A percentile compares a stretch with the other conserved stretches of the same genome.
Evolutionary conservation across 768 basidiomycete genomes (phyloP).

Genomic region (Fistulinella prunicolor): DNA sequence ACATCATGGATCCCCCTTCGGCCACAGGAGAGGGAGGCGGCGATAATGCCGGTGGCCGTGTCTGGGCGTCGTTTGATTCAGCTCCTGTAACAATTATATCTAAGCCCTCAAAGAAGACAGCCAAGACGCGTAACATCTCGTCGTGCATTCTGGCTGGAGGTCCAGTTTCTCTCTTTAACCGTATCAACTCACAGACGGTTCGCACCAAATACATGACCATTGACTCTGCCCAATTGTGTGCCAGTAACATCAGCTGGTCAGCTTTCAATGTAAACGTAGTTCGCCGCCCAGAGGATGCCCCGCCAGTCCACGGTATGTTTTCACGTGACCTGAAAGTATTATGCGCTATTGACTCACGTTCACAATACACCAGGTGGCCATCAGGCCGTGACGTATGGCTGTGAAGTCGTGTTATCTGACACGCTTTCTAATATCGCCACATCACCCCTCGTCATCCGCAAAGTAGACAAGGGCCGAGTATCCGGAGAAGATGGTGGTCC

Average conservation of each 20-base stretch:
- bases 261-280: constrained; percentile 93
- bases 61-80: constrained; percentile 92
- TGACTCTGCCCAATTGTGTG: constrained; percentile 77
- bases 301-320: constrained; percentile 59
- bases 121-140: constrained; percentile 89
- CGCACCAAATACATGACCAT: constrained; percentile 98
- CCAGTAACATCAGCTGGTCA: constrained; percentile 91
- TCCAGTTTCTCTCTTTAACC: constrained; percentile 90
- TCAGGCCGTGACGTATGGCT: constrained; percentile 88
- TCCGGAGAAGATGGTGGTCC: constrained; percentile 88
- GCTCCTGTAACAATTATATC: constrained; percentile 93
- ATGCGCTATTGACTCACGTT: constrained; percentile 38
- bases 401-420: constrained; percentile 83
- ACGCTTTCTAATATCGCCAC: constrained; percentile 83
- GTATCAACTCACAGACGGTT: constrained; percentile 95
- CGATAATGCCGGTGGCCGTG: constrained; percentile 49
- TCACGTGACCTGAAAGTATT: constrained; percentile 48
- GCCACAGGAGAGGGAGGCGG: constrained; percentile 38
- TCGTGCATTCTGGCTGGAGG: constrained; percentile 88
- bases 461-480: constrained; percentile 88
- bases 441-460: constrained; percentile 82
- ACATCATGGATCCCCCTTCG: constrained; percentile 75
- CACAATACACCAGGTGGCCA: constrained; percentile 52
- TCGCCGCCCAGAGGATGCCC: constrained; percentile 63
- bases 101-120: constrained; percentile 96